Percentiles rank a stretch among this genome's conserved stretches.
Conservation (phyloP, 352 stramenopile genomes). For the Phytophthora fragariaefolia region DNA sequence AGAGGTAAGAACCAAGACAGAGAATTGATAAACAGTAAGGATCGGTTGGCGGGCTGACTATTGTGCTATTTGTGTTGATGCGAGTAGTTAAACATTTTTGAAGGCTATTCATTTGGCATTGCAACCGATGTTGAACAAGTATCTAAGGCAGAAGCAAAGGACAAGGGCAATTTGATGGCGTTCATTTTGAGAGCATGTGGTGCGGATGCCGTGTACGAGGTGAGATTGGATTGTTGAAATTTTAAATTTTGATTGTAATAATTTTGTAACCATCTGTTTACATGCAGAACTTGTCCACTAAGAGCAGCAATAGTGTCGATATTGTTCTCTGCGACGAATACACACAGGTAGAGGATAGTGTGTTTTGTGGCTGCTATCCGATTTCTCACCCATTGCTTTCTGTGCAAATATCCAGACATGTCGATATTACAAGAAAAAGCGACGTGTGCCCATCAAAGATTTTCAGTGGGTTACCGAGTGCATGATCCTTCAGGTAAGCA, state of each 20-base stretch:
- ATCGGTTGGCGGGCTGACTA: slow-evolving; percentile 2
- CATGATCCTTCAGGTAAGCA: slow-evolving; percentile 75
- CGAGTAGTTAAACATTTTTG: slow-evolving; percentile 64
- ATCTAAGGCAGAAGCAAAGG: slow-evolving; percentile 43
- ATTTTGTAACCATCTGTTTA: not conserved
- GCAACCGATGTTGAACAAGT: slow-evolving; percentile 49
- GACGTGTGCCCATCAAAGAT: slow-evolving; percentile 54
- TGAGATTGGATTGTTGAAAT: slow-evolving; percentile 15
- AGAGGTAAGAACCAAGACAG: slow-evolving; percentile 46
- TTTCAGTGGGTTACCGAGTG: slow-evolving; percentile 86
- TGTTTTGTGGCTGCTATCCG: not conserved
- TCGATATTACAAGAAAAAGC: slow-evolving; percentile 53
- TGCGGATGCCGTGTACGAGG: slow-evolving; percentile 62
- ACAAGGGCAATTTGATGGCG: slow-evolving; percentile 51
- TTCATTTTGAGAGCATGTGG: slow-evolving; percentile 75
- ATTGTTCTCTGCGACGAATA: slow-evolving; percentile 74
- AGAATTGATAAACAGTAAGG: too few species aligned
- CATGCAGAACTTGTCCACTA: slow-evolving; percentile 57
- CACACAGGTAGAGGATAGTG: slow-evolving; percentile 55
- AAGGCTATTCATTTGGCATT: slow-evolving; percentile 67
- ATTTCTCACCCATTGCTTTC: not conserved
- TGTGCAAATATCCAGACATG: slow-evolving; percentile 48
- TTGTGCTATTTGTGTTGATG: slow-evolving; percentile 22
- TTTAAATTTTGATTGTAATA: not conserved
- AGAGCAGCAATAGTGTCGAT: slow-evolving; percentile 50